Conservation (phyloP, 179 eudicot species). For the Pouteria campechiana region DNA sequence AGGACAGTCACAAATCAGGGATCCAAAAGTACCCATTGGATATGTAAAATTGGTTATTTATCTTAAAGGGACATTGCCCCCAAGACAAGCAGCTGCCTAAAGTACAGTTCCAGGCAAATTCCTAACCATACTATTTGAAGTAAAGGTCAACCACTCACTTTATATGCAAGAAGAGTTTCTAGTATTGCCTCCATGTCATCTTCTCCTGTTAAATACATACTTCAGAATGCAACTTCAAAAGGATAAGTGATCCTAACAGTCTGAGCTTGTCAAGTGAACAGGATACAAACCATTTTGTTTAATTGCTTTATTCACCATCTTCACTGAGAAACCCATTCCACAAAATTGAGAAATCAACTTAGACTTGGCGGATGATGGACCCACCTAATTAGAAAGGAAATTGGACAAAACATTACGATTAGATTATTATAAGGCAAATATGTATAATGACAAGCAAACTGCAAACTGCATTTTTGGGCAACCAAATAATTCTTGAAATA, state of each 20-base stretch:
- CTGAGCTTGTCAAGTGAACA: background rate
- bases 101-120: background rate
- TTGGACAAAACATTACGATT: no score
- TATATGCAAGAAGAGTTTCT: slow-evolving; percentile 45
- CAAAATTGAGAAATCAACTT: slow-evolving; percentile 39
- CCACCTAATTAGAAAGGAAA: no score
- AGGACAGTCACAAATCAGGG: no score
- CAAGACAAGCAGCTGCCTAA: no score
- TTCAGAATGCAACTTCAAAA: slow-evolving; percentile 1
- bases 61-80: no score
- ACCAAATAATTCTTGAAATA: no score
- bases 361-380: no score
- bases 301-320: slow-evolving; percentile 42
- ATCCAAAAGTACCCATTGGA: no score
- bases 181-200: slow-evolving; percentile 38
- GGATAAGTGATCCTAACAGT: background rate
- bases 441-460: no score
- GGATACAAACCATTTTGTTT: slow-evolving; percentile 47
- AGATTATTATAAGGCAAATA: no score
- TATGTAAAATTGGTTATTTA: no score
- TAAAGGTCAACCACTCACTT: slow-evolving; percentile 30
- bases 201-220: slow-evolving; percentile 47
- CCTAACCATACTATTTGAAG: background rate
- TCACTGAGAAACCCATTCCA: slow-evolving; percentile 53
- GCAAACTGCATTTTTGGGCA: no score